Evolutionary conservation across 2,329 filamentous ascomycete species (phyloP).

Genomic region (Diaporthe sp.): DNA sequence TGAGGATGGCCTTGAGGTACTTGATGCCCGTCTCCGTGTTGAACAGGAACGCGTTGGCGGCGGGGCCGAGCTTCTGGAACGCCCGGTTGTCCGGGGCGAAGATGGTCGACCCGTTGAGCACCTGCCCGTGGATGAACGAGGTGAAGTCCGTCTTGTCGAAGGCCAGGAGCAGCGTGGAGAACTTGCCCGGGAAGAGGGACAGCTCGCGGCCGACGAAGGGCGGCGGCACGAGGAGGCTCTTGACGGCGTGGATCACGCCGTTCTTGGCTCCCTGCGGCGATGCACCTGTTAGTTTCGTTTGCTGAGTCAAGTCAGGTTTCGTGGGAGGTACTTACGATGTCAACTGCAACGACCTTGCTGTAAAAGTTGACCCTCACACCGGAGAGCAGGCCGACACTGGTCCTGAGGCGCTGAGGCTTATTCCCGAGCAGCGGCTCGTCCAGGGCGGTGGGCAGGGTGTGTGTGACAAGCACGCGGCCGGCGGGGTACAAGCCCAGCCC

Average conservation of each 20-base stretch:
- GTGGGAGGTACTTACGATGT: slow-evolving; percentile 70
- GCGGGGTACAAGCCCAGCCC: slow-evolving; percentile 76
- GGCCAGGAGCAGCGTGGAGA: slow-evolving; percentile 83
- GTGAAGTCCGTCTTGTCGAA: slow-evolving; percentile 81
- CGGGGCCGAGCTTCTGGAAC: slow-evolving; percentile 80
- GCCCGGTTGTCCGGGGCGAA: slow-evolving; percentile 87
- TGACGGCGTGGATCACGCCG: slow-evolving; percentile 84
- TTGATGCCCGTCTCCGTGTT: slow-evolving; percentile 77
- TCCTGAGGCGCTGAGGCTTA: slow-evolving; percentile 79
- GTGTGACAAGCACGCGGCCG: slow-evolving; percentile 73
- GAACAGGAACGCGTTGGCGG: slow-evolving; percentile 88
- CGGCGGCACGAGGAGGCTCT: slow-evolving; percentile 83
- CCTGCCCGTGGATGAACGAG: slow-evolving; percentile 68
- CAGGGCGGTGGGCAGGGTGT: slow-evolving; percentile 81
- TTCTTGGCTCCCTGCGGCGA: slow-evolving; percentile 75
- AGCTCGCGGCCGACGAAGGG: slow-evolving; percentile 67
- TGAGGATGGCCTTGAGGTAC: slow-evolving; percentile 82
- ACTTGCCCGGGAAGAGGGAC: slow-evolving; percentile 78
- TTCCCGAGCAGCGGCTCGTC: slow-evolving; percentile 71
- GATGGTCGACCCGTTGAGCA: slow-evolving; percentile 76
- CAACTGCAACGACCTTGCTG: slow-evolving; percentile 75
- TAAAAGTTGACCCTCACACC: slow-evolving; percentile 84
- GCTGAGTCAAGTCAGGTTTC: rapidly evolving
- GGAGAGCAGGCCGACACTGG: slow-evolving; percentile 69
- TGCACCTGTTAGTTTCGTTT: neutral